Conservation (phyloP, 1,139 yeast species). For the Pichia sp. region DNA sequence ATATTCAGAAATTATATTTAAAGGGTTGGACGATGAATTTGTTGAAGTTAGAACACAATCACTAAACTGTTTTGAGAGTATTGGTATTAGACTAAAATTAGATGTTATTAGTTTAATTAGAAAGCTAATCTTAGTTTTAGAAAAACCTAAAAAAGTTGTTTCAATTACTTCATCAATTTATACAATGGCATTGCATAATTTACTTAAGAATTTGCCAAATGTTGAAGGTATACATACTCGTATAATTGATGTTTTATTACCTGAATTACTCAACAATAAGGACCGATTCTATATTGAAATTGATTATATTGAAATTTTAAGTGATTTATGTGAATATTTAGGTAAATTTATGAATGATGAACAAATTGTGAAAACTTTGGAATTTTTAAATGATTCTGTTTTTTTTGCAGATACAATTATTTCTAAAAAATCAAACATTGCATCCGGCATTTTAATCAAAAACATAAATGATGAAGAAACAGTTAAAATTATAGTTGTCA, state of each 20-base stretch:
- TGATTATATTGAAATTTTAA: constrained; percentile 59
- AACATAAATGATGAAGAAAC: constrained; percentile 29
- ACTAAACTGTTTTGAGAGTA: constrained; percentile 48
- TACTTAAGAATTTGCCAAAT: constrained; percentile 37
- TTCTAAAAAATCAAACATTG: constrained; percentile 49
- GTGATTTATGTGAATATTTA: constrained; percentile 50
- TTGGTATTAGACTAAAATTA: constrained; percentile 30
- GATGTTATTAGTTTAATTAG: constrained; percentile 25
- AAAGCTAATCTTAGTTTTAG: constrained; percentile 22
- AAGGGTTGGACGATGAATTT: constrained; percentile 54
- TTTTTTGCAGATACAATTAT: constrained; percentile 43
- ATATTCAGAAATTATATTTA: constrained; percentile 46
- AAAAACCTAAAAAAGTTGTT: constrained; percentile 26
- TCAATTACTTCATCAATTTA: constrained; percentile 58
- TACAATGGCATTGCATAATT: constrained; percentile 63
- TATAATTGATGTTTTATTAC: constrained; percentile 16
- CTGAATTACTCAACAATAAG: constrained; percentile 23
- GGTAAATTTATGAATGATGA: constrained; percentile 42
- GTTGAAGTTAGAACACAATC: constrained; percentile 80
- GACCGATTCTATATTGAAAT: constrained; percentile 33
- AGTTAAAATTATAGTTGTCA: background rate
- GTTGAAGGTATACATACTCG: constrained; percentile 14
- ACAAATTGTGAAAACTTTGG: constrained; percentile 37
- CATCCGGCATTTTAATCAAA: constrained; percentile 44
- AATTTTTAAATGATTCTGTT: constrained; percentile 35